These are phyloP conservation scores for Globisporangium nunn DNA, from an alignment of 352 stramenopile genomes.

Conservation along the genomic window DNA sequence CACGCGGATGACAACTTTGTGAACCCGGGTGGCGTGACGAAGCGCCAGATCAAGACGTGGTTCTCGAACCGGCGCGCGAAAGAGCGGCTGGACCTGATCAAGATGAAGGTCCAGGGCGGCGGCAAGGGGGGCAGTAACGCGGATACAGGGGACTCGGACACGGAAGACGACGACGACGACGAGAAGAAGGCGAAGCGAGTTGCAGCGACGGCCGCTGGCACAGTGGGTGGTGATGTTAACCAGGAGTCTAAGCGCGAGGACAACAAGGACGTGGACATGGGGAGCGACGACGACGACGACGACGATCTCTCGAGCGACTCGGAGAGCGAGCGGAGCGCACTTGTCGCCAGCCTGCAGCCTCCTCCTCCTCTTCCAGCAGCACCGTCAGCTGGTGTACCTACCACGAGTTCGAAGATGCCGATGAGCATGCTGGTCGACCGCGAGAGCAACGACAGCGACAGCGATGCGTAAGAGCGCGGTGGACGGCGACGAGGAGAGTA, in stretches of 20 bases:
- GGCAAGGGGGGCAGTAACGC: constrained; percentile 5
- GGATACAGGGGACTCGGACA: constrained; percentile 23
- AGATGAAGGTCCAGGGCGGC: constrained; percentile 63
- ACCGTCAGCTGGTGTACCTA: neutral
- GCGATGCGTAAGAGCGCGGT: constrained; percentile 1
- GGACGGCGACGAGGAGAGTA: too few relatives aligned
- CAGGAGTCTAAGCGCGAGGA: neutral
- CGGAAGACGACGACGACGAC: constrained; percentile 28
- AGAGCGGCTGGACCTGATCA: constrained; percentile 70
- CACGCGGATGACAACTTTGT: constrained; percentile 51
- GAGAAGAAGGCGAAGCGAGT: constrained; percentile 8
- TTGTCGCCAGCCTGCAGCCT: neutral
- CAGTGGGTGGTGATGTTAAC: neutral
- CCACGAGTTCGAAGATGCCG: neutral
- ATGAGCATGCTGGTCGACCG: constrained; percentile 19
- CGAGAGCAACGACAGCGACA: constrained; percentile 15
- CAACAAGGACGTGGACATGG: constrained; percentile 23
- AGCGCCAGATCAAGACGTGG: constrained; percentile 80
- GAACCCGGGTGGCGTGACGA: constrained; percentile 46
- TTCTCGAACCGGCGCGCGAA: constrained; percentile 79
- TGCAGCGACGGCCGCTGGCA: neutral
- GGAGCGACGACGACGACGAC: constrained; percentile 26
- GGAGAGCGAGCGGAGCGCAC: constrained; percentile 6
- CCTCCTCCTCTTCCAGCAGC: neutral
- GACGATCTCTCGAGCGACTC: constrained; percentile 8